A percentile compares a stretch with the other conserved stretches of the same genome.
Evolutionary conservation across 306 rosid genomes (phyloP).

Genomic region (Sesbania bispinosa): DNA sequence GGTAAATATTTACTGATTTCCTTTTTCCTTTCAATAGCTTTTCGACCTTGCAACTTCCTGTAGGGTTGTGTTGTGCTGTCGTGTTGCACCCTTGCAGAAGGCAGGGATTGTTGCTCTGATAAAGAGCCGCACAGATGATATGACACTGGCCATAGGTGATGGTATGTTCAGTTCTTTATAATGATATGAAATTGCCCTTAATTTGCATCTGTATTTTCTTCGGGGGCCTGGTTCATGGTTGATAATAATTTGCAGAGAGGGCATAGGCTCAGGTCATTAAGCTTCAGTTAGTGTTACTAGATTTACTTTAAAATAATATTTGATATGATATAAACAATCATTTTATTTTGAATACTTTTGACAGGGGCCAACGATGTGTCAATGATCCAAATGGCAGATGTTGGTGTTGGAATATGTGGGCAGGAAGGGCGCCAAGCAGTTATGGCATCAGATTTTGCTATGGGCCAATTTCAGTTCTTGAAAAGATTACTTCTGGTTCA

Average conservation of each 20-base stretch:
- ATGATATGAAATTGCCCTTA: conserved; percentile 6
- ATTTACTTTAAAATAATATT: conserved; percentile 10
- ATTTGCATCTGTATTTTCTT: conserved; percentile 12
- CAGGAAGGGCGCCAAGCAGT: conserved; percentile 99
- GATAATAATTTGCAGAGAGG: not conserved
- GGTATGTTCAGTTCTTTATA: conserved; percentile 55
- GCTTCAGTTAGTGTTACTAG: conserved; percentile 16
- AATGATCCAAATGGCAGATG: conserved; percentile 99
- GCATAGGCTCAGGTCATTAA: not conserved
- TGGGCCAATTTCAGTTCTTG: conserved; percentile 94
- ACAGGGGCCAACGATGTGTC: conserved; percentile 98
- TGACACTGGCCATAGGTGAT: conserved; percentile 98
- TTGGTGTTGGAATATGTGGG: conserved; percentile 98
- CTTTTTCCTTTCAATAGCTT: conserved; percentile 56
- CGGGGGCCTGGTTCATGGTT: not conserved
- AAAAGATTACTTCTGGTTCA: conserved; percentile 87
- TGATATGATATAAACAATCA: conserved; percentile 4
- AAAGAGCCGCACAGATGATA: conserved; percentile 87
- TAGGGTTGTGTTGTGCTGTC: conserved; percentile 90
- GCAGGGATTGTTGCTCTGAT: conserved; percentile 97
- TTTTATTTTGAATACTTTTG: conserved; percentile 14
- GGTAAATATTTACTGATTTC: conserved; percentile 23
- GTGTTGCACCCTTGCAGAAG: conserved; percentile 98
- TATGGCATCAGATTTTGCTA: conserved; percentile 99
- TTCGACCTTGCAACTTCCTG: conserved; percentile 88